Base-by-base conservation (phyloP, 2,329 filamentous ascomycete genomes). In the Metarhizium humberi region DNA sequence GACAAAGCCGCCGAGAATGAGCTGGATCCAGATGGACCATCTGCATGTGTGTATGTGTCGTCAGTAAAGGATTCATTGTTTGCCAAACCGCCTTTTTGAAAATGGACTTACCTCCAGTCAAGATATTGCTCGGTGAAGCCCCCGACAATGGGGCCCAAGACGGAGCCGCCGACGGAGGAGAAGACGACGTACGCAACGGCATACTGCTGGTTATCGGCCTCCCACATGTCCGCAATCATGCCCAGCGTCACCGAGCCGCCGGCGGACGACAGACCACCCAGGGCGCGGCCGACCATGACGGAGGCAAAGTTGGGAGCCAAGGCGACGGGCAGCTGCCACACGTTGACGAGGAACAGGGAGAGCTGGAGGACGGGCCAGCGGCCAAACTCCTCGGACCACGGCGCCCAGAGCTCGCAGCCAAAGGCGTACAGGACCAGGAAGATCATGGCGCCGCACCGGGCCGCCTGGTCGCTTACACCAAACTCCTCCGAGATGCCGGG, bases 371-470 rank as follows among this genome's bases (percentile, higher is more conserved):
- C 80, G 2, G 85, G 85, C 74, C 84, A 87, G 51, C 90, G 82
- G 20, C 90, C 90, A 51, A 92, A 76, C 64, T 94, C 90, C 67
- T 95, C 90, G 49, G 83, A 88, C 87, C 89, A 94, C 0, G 90
- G 90, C 0, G 90, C 90, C 90, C 90, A 94, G 0, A 92, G 78
- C 69, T 94, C 90, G 67, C 90, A 94, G 40, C 90, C 90, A 66
- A 94, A 92, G 42, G 88, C 89, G 67, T 95, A 94, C 2, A 85
- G 70, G 52, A 94, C 78, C 43, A 95, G 72, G 72, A 92, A 94
- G 59, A 91, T 81, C 72, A 88, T 86, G 57, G 88, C 87, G 66
- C 89, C 89, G 55, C 82, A 80, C 54, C 88, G 81, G 4, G 85
- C 88, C 4, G 80, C 82, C 67, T 90, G 86, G 32, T 74, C 73